Evolutionary conservation across 257 asterid species (phyloP).

Genomic region (Petrea volubilis): DNA sequence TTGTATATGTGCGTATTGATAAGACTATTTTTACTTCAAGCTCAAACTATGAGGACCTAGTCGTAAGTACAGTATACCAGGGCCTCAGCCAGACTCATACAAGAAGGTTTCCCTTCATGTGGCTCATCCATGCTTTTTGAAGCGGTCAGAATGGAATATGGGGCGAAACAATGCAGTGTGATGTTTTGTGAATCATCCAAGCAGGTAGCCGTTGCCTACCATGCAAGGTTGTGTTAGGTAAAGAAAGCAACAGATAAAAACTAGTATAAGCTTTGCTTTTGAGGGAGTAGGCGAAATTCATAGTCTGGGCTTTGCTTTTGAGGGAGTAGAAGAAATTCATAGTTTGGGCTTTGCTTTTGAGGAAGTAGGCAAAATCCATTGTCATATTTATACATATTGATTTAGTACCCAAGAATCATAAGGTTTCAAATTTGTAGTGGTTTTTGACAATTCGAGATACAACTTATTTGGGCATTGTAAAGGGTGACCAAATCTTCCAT

Average conservation of each 20-base stretch:
- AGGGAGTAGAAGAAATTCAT: neutral
- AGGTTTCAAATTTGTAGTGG: neutral
- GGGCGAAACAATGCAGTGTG: neutral
- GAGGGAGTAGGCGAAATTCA: neutral
- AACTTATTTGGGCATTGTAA: neutral
- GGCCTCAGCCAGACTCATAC: neutral
- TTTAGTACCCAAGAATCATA: neutral
- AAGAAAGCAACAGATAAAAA: no score
- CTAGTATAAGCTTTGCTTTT: neutral
- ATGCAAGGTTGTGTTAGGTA: neutral
- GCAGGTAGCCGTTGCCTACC: neutral
- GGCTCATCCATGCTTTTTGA: neutral
- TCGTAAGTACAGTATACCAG: neutral
- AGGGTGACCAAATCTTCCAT: neutral
- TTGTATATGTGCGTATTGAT: neutral
- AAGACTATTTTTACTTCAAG: neutral
- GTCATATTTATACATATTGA: neutral
- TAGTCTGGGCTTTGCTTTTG: neutral
- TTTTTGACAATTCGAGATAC: neutral
- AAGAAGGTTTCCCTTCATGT: neutral
- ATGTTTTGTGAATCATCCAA: neutral
- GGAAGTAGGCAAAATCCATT: neutral
- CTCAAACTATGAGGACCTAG: neutral
- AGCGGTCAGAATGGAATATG: neutral
- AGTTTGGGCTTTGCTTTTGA: neutral